phyloP scores from a whole-genome alignment of 208 protist genomes.

The Leishmania mexicana region DNA sequence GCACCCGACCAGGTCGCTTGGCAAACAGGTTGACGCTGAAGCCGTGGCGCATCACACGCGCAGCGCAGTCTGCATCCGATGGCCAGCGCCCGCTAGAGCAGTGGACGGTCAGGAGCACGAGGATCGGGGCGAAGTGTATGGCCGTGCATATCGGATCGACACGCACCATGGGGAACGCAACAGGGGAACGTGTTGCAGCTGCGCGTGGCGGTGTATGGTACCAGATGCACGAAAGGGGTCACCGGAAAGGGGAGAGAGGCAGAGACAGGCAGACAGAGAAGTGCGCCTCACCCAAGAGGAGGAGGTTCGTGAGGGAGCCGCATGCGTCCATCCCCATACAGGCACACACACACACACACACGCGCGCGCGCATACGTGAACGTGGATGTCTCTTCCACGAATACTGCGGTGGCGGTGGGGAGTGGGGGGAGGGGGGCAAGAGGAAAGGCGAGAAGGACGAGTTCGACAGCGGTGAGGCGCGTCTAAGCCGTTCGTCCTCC shows the following conservation, averaged over 20 bases:
- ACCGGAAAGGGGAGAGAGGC: neutral
- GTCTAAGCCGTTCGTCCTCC: too few species aligned
- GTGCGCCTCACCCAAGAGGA: too few species aligned
- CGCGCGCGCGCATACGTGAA: neutral
- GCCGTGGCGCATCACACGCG: constrained; percentile 47
- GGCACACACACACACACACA: too few species aligned
- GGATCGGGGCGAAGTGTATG: constrained; percentile 55
- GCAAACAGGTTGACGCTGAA: constrained; percentile 45
- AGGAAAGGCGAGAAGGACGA: neutral
- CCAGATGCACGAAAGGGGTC: neutral
- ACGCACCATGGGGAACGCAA: constrained; percentile 7
- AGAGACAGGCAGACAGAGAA: neutral
- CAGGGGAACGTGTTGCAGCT: constrained; percentile 1
- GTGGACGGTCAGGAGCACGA: constrained; percentile 56
- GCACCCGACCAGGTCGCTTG: constrained; percentile 29
- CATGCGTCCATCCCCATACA: too few species aligned
- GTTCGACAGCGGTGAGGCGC: neutral
- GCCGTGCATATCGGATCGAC: constrained; percentile 36
- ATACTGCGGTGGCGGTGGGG: neutral
- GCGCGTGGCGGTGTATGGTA: neutral
- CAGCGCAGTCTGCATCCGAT: constrained; percentile 35
- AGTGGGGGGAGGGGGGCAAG: neutral
- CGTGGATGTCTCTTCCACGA: neutral
- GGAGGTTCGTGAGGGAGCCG: too few species aligned
- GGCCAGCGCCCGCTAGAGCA: constrained; percentile 49